These are phyloP conservation scores for Favolaschia claudopus DNA, from an alignment of 768 basidiomycete genomes.

Conservation along the genomic window DNA sequence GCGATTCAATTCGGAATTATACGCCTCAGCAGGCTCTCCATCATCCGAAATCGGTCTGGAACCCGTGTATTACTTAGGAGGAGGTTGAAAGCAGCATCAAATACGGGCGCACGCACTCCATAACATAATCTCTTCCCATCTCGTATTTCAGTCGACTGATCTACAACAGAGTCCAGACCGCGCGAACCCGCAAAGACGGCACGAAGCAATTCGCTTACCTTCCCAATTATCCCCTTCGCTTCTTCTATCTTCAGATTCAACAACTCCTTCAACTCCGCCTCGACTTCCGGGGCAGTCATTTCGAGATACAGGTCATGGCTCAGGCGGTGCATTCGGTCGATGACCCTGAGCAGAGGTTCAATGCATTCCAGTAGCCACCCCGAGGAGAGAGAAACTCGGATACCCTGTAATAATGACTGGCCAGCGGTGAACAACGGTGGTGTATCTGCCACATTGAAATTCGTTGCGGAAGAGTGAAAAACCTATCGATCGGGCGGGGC, in stretches of 20 bases:
- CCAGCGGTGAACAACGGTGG: constrained; percentile 83
- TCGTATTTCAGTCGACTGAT: constrained; percentile 73
- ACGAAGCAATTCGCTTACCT: constrained; percentile 55
- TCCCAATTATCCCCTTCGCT: constrained; percentile 79
- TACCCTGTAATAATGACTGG: constrained; percentile 79
- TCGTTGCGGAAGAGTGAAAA: background rate
- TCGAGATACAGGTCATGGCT: constrained; percentile 64
- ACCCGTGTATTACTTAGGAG: background rate
- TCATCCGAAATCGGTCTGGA: constrained; percentile 76
- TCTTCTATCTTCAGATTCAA: constrained; percentile 64
- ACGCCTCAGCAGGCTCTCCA: constrained; percentile 72
- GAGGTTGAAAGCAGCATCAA: background rate
- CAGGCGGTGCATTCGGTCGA: constrained; percentile 76
- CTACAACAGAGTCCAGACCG: background rate
- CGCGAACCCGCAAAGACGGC: background rate
- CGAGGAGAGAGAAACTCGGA: background rate
- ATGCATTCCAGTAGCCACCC: no score
- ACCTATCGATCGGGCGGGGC: constrained; percentile 27
- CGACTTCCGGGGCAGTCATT: constrained; percentile 26
- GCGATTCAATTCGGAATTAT: constrained; percentile 74
- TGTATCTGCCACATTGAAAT: constrained; percentile 67
- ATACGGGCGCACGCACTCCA: constrained; percentile 66
- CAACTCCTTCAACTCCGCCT: constrained; percentile 27
- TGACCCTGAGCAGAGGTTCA: constrained; percentile 49
- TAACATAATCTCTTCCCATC: constrained; percentile 78